A percentile compares a stretch with the other conserved stretches of the same genome.
Conservation (phyloP, 371 early-diverging fungal species). For the Basidiobolus heterosporus region DNA sequence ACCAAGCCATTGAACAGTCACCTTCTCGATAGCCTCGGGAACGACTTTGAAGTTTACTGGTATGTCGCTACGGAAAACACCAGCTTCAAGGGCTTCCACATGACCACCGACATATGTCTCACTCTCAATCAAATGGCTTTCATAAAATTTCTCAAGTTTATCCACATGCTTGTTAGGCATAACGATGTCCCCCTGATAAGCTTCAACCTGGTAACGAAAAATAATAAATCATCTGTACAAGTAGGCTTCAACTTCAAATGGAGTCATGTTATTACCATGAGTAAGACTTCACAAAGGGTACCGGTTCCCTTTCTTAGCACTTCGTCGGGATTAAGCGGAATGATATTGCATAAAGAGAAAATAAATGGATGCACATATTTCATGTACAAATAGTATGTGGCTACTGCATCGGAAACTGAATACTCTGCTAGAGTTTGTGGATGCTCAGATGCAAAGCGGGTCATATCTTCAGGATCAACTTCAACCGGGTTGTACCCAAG, state of each 20-base stretch:
- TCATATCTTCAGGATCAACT: conserved; percentile 99
- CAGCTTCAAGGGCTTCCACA: conserved; percentile 96
- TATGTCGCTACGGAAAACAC: conserved; percentile 96
- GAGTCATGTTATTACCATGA: conserved; percentile 58
- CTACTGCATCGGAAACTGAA: conserved; percentile 99
- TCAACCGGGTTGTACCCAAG: conserved; percentile 98
- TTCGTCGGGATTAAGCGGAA: conserved; percentile 94
- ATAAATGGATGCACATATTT: conserved; percentile 99
- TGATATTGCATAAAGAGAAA: conserved; percentile 97
- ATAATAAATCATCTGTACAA: not conserved
- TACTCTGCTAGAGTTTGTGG: conserved; percentile 97
- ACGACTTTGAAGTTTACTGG: conserved; percentile 74
- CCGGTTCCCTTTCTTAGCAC: conserved; percentile 95
- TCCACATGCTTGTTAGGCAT: conserved; percentile 93
- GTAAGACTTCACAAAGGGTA: conserved; percentile 92
- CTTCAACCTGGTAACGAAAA: conserved; percentile 52
- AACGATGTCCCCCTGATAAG: conserved; percentile 77
- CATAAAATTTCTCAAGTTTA: conserved; percentile 51
- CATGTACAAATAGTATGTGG: conserved; percentile 98
- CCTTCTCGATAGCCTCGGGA: conserved; percentile 54
- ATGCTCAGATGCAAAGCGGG: conserved; percentile 78
- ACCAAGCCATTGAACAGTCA: conserved; percentile 5
- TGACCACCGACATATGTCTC: conserved; percentile 99
- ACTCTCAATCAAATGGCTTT: conserved; percentile 84
- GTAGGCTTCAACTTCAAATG: not conserved